phyloP scores from a whole-genome alignment of 129 eudicot genomes.

The Mikania micrantha region DNA sequence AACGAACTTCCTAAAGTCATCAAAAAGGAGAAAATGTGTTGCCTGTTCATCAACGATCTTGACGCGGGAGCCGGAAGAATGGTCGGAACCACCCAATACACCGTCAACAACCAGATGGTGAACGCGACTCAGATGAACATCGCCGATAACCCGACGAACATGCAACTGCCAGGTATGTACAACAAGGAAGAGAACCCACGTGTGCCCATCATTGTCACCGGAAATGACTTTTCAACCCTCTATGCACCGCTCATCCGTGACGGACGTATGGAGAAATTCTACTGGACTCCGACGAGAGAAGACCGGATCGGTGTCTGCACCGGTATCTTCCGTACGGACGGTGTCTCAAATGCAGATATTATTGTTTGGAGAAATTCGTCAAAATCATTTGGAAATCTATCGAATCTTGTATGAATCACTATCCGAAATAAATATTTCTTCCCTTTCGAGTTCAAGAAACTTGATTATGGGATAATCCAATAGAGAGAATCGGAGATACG shows the following conservation, averaged over 20 bases:
- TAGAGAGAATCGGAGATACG: no score
- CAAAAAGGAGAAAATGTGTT: slow-evolving; percentile 89
- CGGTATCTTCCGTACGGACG: slow-evolving; percentile 72
- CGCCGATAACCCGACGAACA: slow-evolving; percentile 93
- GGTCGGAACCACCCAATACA: slow-evolving; percentile 98
- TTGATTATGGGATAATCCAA: no score
- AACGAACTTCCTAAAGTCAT: no score
- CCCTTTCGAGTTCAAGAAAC: no score
- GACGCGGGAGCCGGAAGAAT: slow-evolving; percentile 97
- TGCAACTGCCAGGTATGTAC: slow-evolving; percentile 97
- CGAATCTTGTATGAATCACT: no score
- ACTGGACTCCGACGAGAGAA: slow-evolving; percentile 99
- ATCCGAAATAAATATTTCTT: no score
- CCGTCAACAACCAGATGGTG: slow-evolving; percentile 98
- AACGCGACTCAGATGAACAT: slow-evolving; percentile 99
- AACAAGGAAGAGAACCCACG: slow-evolving; percentile 92
- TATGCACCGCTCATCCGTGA: slow-evolving; percentile 99
- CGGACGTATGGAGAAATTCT: slow-evolving; percentile 98
- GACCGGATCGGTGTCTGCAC: slow-evolving; percentile 85
- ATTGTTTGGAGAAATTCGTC: no score
- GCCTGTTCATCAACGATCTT: slow-evolving; percentile 92
- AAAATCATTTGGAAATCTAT: no score
- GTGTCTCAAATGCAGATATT: slow-evolving; percentile 41
- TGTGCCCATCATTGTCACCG: slow-evolving; percentile 89
- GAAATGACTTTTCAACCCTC: slow-evolving; percentile 90